Conservation (phyloP, 805 yeast species). For the Kodamaea hsintzibuensis region DNA sequence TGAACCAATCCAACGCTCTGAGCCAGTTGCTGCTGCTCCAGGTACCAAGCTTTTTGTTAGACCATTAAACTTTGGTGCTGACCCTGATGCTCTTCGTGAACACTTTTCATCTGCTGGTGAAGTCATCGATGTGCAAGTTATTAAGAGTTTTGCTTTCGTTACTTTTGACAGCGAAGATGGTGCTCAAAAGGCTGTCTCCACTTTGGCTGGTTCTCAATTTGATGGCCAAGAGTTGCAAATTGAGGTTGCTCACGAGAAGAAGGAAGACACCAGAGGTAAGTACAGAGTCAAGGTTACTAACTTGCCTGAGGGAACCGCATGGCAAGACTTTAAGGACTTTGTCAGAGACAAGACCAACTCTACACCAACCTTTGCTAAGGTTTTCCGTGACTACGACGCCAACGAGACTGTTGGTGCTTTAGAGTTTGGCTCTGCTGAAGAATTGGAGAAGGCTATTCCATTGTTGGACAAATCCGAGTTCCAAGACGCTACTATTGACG, state of each 20-base stretch:
- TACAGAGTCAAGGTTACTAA: conserved; percentile 68
- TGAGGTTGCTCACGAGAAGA: conserved; percentile 57
- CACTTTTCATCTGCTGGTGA: conserved; percentile 69
- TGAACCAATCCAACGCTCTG: conserved; percentile 3
- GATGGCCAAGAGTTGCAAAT: conserved; percentile 52
- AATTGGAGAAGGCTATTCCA: conserved; percentile 71
- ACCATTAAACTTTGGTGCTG: conserved; percentile 58
- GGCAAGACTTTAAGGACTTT: conserved; percentile 91
- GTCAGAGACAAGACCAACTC: conserved; percentile 71
- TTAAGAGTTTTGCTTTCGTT: conserved; percentile 87
- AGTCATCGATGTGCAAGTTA: conserved; percentile 63
- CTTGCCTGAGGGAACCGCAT: conserved; percentile 74
- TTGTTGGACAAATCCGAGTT: conserved; percentile 70
- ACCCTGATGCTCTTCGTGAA: conserved; percentile 61
- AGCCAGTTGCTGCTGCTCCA: conserved; percentile 10
- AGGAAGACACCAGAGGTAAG: conserved; percentile 67
- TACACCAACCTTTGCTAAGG: conserved; percentile 61
- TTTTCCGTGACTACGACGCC: conserved; percentile 50
- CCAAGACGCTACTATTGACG: conserved; percentile 67
- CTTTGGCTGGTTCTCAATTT: conserved; percentile 46
- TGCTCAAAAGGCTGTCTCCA: conserved; percentile 51
- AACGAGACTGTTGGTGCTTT: conserved; percentile 50
- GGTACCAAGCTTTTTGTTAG: conserved; percentile 49
- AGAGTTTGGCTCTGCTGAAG: conserved; percentile 66
- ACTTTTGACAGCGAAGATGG: conserved; percentile 70